Base-by-base conservation (phyloP, 2,329 filamentous ascomycete species). In the Paramyrothecium roridum region DNA sequence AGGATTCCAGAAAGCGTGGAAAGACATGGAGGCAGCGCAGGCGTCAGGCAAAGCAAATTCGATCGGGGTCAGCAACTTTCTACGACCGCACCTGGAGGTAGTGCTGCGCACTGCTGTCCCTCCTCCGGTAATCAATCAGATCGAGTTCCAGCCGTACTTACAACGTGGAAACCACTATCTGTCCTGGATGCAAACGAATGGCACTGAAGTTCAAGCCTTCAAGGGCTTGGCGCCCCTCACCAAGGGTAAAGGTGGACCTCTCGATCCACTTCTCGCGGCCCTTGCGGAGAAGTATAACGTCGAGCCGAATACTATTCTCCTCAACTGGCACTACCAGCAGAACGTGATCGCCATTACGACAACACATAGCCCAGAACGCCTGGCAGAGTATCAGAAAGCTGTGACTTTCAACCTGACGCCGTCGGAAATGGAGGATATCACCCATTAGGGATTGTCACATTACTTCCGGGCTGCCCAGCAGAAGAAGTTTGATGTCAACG, bases 181-280 rank as follows among this genome's bases (percentile, higher is more conserved):
- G 20, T 21, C 52, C 43, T 52, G 54, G 54, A 34, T 55, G 23
- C 49, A 45, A n/a, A n/a, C 48, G 43, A n/a, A 52, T 16, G 30
- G 45, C 45, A 52, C 52, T 33, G 40, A 55, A 33, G 49, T 55
- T n/a, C 43, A 8, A 16, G 26, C 54, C 11, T 55, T 55, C 54
- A 55, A 55, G 30, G 20, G 54, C n/a, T 50, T 55, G 4, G 52
- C n/a, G 63, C 61, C 57, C 4, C 7, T 20, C 6, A n/a, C 19
- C 19, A 17, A 20, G 19, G 40, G 6, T 45, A 17, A 17, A 17
- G 40, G 19, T 20, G 4, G 40, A 20, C 40, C 40, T 7, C 40
- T 45, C 12, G 11, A 20, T 20, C 17, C 16, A 13, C 40, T 20
- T 4, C 19, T 45, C 4, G 40, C 4, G 17, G 7, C 17, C 4